phyloP scores from a whole-genome alignment of 1,284 basidiomycete species.

The Porogramme epimiltina region DNA sequence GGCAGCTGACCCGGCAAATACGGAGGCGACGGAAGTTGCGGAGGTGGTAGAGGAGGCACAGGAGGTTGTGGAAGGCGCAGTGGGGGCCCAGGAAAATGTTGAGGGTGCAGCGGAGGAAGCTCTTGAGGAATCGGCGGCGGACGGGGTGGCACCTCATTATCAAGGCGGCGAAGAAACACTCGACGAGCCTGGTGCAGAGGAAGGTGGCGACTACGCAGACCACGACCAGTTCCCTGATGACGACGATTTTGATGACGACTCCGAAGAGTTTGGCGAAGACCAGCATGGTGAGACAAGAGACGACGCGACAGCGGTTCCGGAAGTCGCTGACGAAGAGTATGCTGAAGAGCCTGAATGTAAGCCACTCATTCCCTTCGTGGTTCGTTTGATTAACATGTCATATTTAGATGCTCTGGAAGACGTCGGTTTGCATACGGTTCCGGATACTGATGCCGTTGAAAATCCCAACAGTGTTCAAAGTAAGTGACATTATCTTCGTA shows the following conservation, averaged over 20 bases:
- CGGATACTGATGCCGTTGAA: slow-evolving; percentile 1
- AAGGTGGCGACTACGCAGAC: slow-evolving; percentile 28
- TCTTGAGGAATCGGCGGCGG: background rate
- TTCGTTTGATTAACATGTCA: no score
- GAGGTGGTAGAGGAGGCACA: no score
- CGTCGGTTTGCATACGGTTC: slow-evolving; percentile 8
- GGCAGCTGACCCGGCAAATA: background rate
- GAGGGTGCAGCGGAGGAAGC: background rate
- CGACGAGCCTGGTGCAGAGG: slow-evolving; percentile 26
- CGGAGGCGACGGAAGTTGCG: no score
- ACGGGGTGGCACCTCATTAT: no score
- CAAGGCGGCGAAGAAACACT: slow-evolving; percentile 36
- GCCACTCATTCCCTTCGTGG: no score
- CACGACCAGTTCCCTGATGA: slow-evolving; percentile 28
- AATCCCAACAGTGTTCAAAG: slow-evolving; percentile 6
- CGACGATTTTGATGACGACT: slow-evolving; percentile 30
- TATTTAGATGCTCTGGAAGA: background rate
- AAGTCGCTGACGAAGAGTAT: slow-evolving; percentile 1
- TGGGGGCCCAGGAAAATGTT: background rate
- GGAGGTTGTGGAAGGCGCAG: background rate
- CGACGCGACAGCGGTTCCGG: background rate
- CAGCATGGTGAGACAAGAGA: slow-evolving; percentile 25
- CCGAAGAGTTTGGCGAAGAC: slow-evolving; percentile 33
- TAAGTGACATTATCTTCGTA: background rate
- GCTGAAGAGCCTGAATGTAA: background rate